Percentiles rank a stretch among this genome's conserved stretches.
Evolutionary conservation across 108 stramenopile species (phyloP).

Genomic region (Nitzschia putrida): DNA sequence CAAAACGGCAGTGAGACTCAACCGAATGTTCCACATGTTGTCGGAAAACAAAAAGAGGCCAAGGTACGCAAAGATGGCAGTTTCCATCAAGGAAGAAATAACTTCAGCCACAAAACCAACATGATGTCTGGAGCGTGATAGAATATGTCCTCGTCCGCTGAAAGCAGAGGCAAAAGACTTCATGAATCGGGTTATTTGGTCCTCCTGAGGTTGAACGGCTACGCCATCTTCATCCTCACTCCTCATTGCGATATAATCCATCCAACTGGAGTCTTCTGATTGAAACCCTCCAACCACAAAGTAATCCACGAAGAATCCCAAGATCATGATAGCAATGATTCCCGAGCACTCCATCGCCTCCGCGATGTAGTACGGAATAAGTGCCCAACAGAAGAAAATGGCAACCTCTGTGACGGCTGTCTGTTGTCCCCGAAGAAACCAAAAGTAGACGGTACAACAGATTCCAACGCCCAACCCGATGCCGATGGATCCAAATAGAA

Average conservation of each 20-base stretch:
- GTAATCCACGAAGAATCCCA: constrained; percentile 73
- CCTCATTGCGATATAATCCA: constrained; percentile 34
- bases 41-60: constrained; percentile 85
- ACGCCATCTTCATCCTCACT: constrained; percentile 17
- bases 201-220: constrained; percentile 5
- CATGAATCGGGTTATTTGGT: constrained; percentile 21
- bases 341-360: constrained; percentile 64
- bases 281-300: constrained; percentile 61
- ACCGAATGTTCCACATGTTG: constrained; percentile 64
- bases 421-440: constrained; percentile 49
- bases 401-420: constrained; percentile 63
- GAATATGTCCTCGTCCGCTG: constrained; percentile 53
- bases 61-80: constrained; percentile 89
- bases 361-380: constrained; percentile 78
- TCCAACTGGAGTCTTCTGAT: constrained; percentile 36
- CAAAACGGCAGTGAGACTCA: constrained; percentile 60
- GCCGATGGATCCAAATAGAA: constrained; percentile 47
- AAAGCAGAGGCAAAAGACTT: constrained; percentile 24
- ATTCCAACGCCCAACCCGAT: constrained; percentile 64
- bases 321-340: constrained; percentile 64
- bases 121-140: constrained; percentile 60
- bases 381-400: constrained; percentile 66
- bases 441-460: constrained; percentile 66
- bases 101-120: constrained; percentile 85
- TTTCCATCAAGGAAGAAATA: constrained; percentile 85